Percentiles rank a stretch among this genome's conserved stretches.
These are phyloP conservation scores for Polygonum maritimum DNA, from an alignment of 148 eudicot genomes.

Conservation along the genomic window DNA sequence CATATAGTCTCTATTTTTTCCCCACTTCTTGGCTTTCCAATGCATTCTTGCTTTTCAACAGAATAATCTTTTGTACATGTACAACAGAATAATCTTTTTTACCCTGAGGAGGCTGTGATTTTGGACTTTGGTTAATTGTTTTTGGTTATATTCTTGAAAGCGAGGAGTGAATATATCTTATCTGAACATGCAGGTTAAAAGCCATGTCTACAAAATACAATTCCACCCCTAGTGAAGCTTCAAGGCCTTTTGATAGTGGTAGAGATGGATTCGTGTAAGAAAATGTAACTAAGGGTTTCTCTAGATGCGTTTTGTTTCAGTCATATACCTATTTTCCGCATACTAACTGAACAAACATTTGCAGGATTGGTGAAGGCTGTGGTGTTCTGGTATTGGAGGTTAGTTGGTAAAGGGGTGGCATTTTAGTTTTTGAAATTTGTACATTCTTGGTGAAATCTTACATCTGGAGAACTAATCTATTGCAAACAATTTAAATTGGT, in stretches of 20 bases:
- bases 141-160: not conserved
- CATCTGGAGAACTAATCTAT: not conserved
- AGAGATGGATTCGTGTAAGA: conserved; percentile 99
- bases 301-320: not conserved
- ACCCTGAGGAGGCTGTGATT: not conserved
- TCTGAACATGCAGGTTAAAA: conserved; percentile 45
- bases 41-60: too few relatives aligned
- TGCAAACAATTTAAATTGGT: not conserved
- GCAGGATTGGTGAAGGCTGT: conserved; percentile 93
- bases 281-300: conserved; percentile 11
- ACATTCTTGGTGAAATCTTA: not conserved
- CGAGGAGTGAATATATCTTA: not conserved
- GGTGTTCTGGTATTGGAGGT: conserved; percentile 93
- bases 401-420: conserved; percentile 19
- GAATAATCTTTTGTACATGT: too few relatives aligned
- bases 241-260: conserved; percentile 82
- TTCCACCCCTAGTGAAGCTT: conserved; percentile 62
- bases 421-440: not conserved
- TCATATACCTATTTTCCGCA: not conserved
- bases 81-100: too few relatives aligned
- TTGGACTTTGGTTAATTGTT: not conserved
- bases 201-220: conserved; percentile 86
- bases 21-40: too few relatives aligned
- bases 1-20: too few relatives aligned
- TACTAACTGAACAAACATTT: conserved; percentile 12